phyloP scores from a whole-genome alignment of 768 basidiomycete species.

The Termitomyces sp. region DNA sequence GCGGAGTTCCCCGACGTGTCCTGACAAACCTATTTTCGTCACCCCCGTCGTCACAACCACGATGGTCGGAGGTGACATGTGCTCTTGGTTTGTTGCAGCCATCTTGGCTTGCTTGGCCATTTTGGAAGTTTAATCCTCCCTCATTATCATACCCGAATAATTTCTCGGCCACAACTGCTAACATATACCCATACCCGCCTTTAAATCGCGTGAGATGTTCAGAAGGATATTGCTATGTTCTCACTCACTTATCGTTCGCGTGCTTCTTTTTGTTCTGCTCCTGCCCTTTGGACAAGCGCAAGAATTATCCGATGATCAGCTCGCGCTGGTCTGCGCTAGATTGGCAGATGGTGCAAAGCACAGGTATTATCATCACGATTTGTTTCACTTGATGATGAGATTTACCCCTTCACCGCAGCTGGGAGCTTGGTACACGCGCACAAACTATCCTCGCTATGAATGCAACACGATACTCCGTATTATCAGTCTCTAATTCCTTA shows the following conservation, averaged over 20 bases:
- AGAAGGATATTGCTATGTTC: neutral
- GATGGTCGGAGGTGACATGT: neutral
- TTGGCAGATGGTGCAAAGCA: conserved; percentile 30
- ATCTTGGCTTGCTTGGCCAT: neutral
- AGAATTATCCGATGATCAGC: conserved; percentile 26
- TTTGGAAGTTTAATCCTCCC: too few species aligned
- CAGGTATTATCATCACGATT: conserved; percentile 24
- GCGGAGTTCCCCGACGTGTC: neutral
- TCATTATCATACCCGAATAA: neutral
- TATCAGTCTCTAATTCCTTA: conserved; percentile 23
- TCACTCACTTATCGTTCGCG: neutral
- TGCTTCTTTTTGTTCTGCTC: conserved; percentile 2
- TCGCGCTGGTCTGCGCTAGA: conserved; percentile 27
- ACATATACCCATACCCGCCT: neutral
- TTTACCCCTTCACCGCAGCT: conserved; percentile 25
- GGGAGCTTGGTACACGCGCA: conserved; percentile 54
- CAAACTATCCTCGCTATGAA: conserved; percentile 44
- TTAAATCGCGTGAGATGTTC: neutral
- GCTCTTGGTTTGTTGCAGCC: neutral
- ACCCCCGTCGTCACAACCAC: neutral
- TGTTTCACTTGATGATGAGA: neutral
- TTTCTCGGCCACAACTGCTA: neutral
- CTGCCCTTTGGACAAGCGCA: conserved; percentile 15
- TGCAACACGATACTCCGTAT: conserved; percentile 40
- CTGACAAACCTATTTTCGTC: neutral